Evolutionary conservation across 2,329 filamentous ascomycete species (phyloP).

Genomic region (Chaetomium olivaceum): DNA sequence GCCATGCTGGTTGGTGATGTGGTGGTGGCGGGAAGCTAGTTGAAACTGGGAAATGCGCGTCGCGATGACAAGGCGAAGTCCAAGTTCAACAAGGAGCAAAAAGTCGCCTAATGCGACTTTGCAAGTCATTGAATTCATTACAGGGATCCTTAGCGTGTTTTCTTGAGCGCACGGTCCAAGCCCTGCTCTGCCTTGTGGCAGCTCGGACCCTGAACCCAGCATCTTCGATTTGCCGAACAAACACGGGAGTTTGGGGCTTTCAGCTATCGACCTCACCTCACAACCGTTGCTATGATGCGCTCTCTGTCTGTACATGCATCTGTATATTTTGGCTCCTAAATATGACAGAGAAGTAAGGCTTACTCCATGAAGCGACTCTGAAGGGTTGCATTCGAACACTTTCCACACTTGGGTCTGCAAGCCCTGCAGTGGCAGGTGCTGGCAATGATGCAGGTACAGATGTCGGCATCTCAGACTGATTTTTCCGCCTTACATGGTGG

Average conservation of each 20-base stretch:
- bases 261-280: background rate
- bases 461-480: background rate
- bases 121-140: background rate
- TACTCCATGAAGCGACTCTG: background rate
- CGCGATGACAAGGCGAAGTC: conserved; percentile 10
- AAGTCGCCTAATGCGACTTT: conserved; percentile 22
- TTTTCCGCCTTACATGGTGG: background rate
- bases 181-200: background rate
- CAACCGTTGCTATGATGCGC: background rate
- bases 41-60: conserved; percentile 6
- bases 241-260: background rate
- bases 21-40: background rate
- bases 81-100: conserved; percentile 5
- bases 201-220: background rate
- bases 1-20: conserved; percentile 41
- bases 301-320: background rate
- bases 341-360: background rate
- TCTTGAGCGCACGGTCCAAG: conserved; percentile 13
- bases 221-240: background rate
- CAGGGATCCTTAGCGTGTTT: conserved; percentile 17
- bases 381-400: background rate
- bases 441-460: conserved; percentile 4
- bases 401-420: background rate
- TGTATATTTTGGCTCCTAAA: background rate
- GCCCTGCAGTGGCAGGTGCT: background rate